Evolutionary conservation across 2,329 filamentous ascomycete species (phyloP).

Genomic region (Fusarium setosum): DNA sequence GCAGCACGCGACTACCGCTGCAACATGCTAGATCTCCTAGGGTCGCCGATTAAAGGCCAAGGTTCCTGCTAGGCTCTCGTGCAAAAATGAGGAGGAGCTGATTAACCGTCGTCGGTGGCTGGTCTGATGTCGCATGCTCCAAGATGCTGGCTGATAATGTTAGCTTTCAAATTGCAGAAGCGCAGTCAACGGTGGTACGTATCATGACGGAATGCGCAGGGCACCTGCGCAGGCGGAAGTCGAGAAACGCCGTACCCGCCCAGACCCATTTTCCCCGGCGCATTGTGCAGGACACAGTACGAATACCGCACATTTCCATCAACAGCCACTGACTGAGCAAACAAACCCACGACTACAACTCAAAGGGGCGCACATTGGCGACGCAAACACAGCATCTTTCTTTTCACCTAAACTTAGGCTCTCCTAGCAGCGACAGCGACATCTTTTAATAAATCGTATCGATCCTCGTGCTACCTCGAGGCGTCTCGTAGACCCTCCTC

Average conservation of each 20-base stretch:
- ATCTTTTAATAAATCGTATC: neutral
- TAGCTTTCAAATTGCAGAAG: neutral
- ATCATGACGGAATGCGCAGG: constrained; percentile 31
- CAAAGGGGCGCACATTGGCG: constrained; percentile 1
- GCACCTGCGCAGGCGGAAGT: constrained; percentile 16
- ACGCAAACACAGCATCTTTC: neutral
- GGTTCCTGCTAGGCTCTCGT: neutral
- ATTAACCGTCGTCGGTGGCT: neutral
- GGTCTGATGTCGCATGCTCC: neutral
- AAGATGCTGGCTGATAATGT: constrained; percentile 14
- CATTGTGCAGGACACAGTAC: constrained; percentile 29
- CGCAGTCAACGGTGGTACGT: constrained; percentile 18
- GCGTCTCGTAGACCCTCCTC: neutral
- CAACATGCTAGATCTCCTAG: constrained; percentile 36
- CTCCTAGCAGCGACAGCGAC: neutral
- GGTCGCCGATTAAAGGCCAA: constrained; percentile 19
- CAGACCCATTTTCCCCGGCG: constrained; percentile 2
- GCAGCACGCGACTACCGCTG: constrained; percentile 31
- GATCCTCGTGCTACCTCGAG: neutral
- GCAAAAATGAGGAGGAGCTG: neutral
- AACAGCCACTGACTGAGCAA: constrained; percentile 21
- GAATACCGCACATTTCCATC: constrained; percentile 23
- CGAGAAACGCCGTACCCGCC: constrained; percentile 37
- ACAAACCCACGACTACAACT: constrained; percentile 13
- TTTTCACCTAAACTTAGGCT: neutral